These are phyloP conservation scores for Hypericum androsaemum DNA, from an alignment of 345 rosid species.

Conservation along the genomic window DNA sequence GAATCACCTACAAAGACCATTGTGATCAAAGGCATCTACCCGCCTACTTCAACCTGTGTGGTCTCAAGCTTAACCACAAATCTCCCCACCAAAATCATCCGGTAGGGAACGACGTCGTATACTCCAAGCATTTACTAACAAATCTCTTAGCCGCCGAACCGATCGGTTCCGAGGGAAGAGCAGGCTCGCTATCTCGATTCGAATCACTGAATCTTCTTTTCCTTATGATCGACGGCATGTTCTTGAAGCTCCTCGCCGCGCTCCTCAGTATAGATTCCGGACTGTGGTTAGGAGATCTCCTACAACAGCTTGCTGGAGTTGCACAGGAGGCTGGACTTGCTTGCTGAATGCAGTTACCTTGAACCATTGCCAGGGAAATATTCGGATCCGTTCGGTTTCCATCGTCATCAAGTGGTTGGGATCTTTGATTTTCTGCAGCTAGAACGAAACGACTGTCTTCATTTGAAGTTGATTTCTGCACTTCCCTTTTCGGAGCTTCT, in stretches of 20 bases:
- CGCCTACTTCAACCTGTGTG: too few species aligned
- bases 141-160: too few species aligned
- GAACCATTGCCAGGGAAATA: background rate
- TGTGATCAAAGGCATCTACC: too few species aligned
- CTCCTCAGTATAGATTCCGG: conserved; percentile 11
- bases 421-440: too few species aligned
- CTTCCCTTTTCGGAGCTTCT: background rate
- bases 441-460: background rate
- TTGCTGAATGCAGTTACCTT: background rate
- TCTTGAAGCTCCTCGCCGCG: conserved; percentile 9
- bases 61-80: too few species aligned
- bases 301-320: background rate
- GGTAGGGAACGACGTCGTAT: too few species aligned
- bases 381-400: background rate
- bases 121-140: too few species aligned
- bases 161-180: background rate
- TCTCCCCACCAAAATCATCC: too few species aligned
- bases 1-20: too few species aligned
- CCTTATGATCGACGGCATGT: conserved; percentile 12
- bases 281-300: background rate
- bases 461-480: background rate
- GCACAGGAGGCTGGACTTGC: conserved; percentile 1
- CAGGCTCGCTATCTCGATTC: background rate
- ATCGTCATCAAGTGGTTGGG: too few species aligned
- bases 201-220: conserved; percentile 1